A percentile compares a stretch with the other conserved stretches of the same genome.
These are phyloP conservation scores for Calonectria fujianensis DNA, from an alignment of 2,329 filamentous ascomycete species.

Conservation along the genomic window DNA sequence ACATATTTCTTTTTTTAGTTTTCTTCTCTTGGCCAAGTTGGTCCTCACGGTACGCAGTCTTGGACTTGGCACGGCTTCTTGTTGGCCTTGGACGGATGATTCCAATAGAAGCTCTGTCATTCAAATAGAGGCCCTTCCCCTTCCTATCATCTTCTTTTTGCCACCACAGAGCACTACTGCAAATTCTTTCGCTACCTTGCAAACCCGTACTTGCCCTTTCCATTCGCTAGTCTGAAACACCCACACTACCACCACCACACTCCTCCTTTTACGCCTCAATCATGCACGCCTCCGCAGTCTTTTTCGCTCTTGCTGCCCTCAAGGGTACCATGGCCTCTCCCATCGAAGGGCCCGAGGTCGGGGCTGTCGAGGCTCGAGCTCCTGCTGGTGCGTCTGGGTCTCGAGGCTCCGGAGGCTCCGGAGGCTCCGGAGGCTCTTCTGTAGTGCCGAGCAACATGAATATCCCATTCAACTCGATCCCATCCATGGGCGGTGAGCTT, in stretches of 20 bases:
- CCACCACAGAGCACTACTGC: neutral
- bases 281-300: slow-evolving; percentile 44
- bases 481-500: neutral
- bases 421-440: neutral
- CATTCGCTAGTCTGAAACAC: neutral
- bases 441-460: neutral
- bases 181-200: neutral
- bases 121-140: neutral
- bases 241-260: neutral
- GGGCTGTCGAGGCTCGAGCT: slow-evolving; percentile 28
- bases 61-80: neutral
- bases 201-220: neutral
- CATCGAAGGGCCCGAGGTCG: slow-evolving; percentile 19
- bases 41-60: neutral
- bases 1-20: neutral
- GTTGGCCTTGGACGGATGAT: neutral
- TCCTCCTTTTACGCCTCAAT: slow-evolving; percentile 17
- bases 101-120: neutral
- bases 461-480: neutral
- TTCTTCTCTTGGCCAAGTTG: neutral
- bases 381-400: slow-evolving; percentile 11
- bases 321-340: slow-evolving; percentile 41
- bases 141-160: neutral
- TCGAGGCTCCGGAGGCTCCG: too few species aligned
- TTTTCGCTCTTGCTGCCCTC: slow-evolving; percentile 34